Conservation (phyloP, 1,139 yeast genomes). For the Zygotorulaspora mrakii region DNA sequence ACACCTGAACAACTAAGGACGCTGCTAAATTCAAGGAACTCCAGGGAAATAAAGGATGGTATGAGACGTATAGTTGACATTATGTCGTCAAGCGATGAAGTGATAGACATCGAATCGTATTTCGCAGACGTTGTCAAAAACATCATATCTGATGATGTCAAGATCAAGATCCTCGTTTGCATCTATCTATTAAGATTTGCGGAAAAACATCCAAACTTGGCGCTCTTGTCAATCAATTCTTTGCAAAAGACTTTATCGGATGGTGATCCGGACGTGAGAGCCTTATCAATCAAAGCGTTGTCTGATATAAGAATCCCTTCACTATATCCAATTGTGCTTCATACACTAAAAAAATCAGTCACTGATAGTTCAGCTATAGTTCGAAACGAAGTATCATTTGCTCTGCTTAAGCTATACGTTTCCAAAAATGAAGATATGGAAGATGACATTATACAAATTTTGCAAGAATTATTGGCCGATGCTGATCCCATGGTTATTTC, state of each 20-base stretch:
- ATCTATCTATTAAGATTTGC: constrained; percentile 74
- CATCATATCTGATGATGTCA: constrained; percentile 66
- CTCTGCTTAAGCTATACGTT: constrained; percentile 61
- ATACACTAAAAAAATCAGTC: constrained; percentile 66
- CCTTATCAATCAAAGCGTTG: constrained; percentile 73
- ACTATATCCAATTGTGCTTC: constrained; percentile 70
- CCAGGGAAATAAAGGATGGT: constrained; percentile 70
- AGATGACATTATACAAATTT: constrained; percentile 47
- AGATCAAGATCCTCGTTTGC: constrained; percentile 73
- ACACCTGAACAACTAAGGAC: constrained; percentile 62
- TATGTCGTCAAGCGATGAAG: constrained; percentile 63
- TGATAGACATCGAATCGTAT: constrained; percentile 39
- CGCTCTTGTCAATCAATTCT: constrained; percentile 83
- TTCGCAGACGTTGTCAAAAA: constrained; percentile 88
- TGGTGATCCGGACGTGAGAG: constrained; percentile 61
- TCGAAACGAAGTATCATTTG: constrained; percentile 73
- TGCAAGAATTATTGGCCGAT: constrained; percentile 60
- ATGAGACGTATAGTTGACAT: constrained; percentile 69
- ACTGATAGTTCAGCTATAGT: constrained; percentile 76
- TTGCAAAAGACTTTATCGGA: constrained; percentile 80
- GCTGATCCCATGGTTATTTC: constrained; percentile 63
- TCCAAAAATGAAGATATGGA: constrained; percentile 40
- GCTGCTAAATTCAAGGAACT: constrained; percentile 63
- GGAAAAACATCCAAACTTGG: constrained; percentile 81
- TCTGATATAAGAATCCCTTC: constrained; percentile 78